Conservation (phyloP, 2,329 filamentous ascomycete genomes). For the Aspergillus fumigatus region DNA sequence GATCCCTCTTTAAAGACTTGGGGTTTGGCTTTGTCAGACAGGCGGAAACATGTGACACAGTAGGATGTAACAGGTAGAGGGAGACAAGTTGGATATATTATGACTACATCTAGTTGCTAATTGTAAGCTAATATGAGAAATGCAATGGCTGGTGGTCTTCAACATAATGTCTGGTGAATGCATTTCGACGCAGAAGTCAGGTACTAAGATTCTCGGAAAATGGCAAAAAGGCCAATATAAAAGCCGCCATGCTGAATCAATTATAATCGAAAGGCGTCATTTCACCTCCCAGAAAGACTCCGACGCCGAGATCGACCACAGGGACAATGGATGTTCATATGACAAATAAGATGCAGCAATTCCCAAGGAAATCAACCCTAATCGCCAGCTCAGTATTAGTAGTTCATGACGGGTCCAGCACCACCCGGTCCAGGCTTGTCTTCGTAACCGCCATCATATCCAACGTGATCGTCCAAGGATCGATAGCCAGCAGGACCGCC, state of each 20-base stretch:
- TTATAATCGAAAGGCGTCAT: background rate
- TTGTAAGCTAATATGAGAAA: background rate
- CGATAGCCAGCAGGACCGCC: slow-evolving; percentile 55
- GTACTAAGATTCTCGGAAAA: background rate
- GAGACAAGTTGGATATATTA: too few relatives aligned
- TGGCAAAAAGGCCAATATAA: background rate
- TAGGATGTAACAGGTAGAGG: too few relatives aligned
- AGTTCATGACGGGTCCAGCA: slow-evolving; percentile 38
- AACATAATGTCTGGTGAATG: too few relatives aligned
- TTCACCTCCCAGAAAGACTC: background rate
- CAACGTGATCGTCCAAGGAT: slow-evolving; percentile 59
- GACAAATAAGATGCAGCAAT: background rate
- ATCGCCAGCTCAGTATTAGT: slow-evolving; percentile 18
- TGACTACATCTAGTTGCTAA: background rate
- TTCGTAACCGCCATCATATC: slow-evolving; percentile 28
- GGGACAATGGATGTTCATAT: background rate
- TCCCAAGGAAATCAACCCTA: background rate
- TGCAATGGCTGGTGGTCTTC: background rate
- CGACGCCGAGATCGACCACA: background rate
- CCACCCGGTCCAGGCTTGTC: slow-evolving; percentile 24
- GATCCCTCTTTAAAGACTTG: too few relatives aligned
- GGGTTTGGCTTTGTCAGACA: too few relatives aligned
- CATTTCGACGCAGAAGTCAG: background rate
- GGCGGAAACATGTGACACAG: too few relatives aligned
- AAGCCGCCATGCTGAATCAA: background rate